phyloP scores from a whole-genome alignment of 163 green algal genomes.

The Scenedesmus sp. region DNA sequence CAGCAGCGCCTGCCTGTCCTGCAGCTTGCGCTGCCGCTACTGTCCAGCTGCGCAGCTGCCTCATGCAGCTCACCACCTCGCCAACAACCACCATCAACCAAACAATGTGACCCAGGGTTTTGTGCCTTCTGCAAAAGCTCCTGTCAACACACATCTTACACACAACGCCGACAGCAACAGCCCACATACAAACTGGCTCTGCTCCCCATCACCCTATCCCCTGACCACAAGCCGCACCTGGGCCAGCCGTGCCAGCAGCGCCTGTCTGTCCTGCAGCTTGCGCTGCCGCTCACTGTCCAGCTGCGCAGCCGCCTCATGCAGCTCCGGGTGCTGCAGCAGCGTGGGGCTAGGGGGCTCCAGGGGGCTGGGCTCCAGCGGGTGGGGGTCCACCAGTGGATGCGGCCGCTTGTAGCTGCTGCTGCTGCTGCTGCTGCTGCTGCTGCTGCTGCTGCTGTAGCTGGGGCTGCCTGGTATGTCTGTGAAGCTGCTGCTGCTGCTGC shows the following conservation, averaged over 20 bases:
- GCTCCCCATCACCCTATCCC: neutral
- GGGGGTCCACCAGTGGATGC: neutral
- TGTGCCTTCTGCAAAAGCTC: too few relatives aligned
- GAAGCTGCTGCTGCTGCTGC: neutral
- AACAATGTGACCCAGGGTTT: too few relatives aligned
- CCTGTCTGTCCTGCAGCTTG: neutral
- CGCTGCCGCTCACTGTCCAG: neutral
- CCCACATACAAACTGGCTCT: too few relatives aligned
- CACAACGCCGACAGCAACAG: neutral
- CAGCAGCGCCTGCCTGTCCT: neutral
- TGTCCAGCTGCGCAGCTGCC: neutral
- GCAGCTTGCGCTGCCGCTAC: neutral
- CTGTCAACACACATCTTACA: neutral
- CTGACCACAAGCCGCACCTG: neutral
- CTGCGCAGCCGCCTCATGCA: neutral
- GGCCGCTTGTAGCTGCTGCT: conserved; percentile 1
- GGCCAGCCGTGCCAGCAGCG: neutral
- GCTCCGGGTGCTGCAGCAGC: neutral
- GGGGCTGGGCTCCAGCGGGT: conserved; percentile 19
- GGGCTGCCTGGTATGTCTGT: neutral
- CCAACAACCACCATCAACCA: too few relatives aligned
- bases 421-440: too few relatives aligned
- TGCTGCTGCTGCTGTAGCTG: neutral
- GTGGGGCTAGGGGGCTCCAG: conserved; percentile 9
- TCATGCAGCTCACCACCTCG: conserved; percentile 5